Evolutionary conservation across 192 early-diverging fungal species (phyloP), one percentile per base, ranked within the genome.

Genomic region (Backusella liffmaniae): DNA sequence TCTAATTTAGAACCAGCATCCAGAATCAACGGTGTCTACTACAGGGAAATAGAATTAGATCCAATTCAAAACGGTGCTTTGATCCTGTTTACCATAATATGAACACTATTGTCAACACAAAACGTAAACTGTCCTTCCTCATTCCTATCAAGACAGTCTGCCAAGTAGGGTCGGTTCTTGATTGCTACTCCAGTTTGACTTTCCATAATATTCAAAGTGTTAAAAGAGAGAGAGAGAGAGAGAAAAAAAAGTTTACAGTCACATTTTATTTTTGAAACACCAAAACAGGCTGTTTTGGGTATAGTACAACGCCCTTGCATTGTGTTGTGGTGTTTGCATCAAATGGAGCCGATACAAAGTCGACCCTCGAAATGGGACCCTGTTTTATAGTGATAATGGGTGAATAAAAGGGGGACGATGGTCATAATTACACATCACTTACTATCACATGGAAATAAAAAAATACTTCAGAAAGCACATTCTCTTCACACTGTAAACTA

Each of bases 51-150:
- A 21, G 36, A 12, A 69, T 39, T 37, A 37, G 34, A 37, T 21
- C 9, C 21, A 35, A 9, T 69, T 36, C 21, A 69, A 41, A 37
- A 23, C 23, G 34, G 1, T 69, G 16, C 37, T 4, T 29, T 16
- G 30, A 16, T 66, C 30, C 15, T 32, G 66, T 23, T 23, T 69
- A 69, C 67, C 34, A 69, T 69, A 69, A 69, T 69, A 69, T 69
- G 67, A 41, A 69, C 36, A 23, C 37, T 35, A 10, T 35, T 37
- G 13, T 69, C 67, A 41, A 69, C 34, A 41, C 67, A 69, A 7
- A 69, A 36, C 0, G 67, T n/a, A 41, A 69, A 18, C 21, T 69
- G 67, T 0, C 67, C 67, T 8, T 69, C 67, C 5, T 69, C 67
- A 41, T 69, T 69, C 13, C 34, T 37, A 12, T 69, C 36, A 9